Evolutionary conservation across 345 rosid genomes (phyloP).

Genomic region (Ceriops tagal): DNA sequence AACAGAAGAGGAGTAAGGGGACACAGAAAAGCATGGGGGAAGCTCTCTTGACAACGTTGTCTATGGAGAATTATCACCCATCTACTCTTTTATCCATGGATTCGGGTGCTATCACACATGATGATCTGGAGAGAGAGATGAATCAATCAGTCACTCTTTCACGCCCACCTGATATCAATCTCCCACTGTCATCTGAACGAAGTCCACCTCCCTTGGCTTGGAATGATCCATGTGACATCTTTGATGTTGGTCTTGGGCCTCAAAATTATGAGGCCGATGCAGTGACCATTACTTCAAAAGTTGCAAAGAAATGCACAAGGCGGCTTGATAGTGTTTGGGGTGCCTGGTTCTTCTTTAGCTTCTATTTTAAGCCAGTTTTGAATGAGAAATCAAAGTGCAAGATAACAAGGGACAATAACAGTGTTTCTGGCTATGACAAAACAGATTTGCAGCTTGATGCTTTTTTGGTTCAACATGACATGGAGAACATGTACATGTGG

Average conservation of each 20-base stretch:
- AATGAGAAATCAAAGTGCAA: slow-evolving; percentile 85
- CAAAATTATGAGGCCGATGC: slow-evolving; percentile 75
- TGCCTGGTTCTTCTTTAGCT: slow-evolving; percentile 96
- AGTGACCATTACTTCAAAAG: slow-evolving; percentile 53
- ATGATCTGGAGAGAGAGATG: slow-evolving; percentile 87
- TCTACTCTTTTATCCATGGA: slow-evolving; percentile 95
- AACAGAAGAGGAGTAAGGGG: slow-evolving; percentile 19
- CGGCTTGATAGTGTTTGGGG: slow-evolving; percentile 94
- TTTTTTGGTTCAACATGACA: slow-evolving; percentile 94
- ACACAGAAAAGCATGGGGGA: slow-evolving; percentile 42
- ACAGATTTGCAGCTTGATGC: slow-evolving; percentile 80
- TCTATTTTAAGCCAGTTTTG: slow-evolving; percentile 83
- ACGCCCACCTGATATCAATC: slow-evolving; percentile 88
- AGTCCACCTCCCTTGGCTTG: slow-evolving; percentile 65
- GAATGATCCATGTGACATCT: slow-evolving; percentile 64
- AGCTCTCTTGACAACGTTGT: slow-evolving; percentile 51
- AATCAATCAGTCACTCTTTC: slow-evolving; percentile 70
- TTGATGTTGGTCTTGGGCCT: slow-evolving; percentile 75
- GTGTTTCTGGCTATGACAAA: slow-evolving; percentile 77
- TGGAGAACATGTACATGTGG: slow-evolving; percentile 99
- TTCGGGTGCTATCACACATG: slow-evolving; percentile 84
- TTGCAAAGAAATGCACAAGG: slow-evolving; percentile 65
- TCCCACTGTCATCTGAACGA: slow-evolving; percentile 81
- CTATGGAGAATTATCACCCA: slow-evolving; percentile 92
- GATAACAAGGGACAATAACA: slow-evolving; percentile 62